These are phyloP conservation scores for Plantago lanceolata DNA, from an alignment of 305 asterid genomes.

Conservation along the genomic window DNA sequence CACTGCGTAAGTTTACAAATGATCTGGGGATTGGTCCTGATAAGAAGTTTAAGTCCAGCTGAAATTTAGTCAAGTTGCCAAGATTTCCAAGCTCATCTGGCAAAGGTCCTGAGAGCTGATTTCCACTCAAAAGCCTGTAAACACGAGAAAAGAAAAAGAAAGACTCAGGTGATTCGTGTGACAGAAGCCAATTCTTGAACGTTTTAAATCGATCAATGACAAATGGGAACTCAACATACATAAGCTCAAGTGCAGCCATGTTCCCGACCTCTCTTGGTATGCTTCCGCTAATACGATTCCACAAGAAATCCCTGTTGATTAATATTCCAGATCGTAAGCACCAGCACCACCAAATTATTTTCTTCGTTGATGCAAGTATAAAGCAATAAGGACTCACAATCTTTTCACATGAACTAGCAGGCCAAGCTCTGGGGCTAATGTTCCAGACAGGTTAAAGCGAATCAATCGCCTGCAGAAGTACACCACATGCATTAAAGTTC, in stretches of 20 bases:
- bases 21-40: conserved; percentile 63
- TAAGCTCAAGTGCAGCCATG: conserved; percentile 41
- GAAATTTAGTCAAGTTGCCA: conserved; percentile 49
- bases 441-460: conserved; percentile 43
- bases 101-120: conserved; percentile 51
- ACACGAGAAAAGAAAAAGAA: conserved; percentile 10
- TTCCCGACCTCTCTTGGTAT: conserved; percentile 64
- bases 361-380: neutral
- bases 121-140: conserved; percentile 68
- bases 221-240: conserved; percentile 34
- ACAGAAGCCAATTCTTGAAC: neutral
- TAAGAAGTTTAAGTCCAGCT: conserved; percentile 54
- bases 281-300: conserved; percentile 58
- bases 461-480: conserved; percentile 43
- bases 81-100: conserved; percentile 68
- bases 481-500: neutral
- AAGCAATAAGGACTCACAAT: conserved; percentile 35
- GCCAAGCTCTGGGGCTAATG: conserved; percentile 63
- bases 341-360: neutral
- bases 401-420: conserved; percentile 34
- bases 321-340: neutral
- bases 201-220: conserved; percentile 1
- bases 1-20: conserved; percentile 43
- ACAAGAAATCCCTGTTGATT: conserved; percentile 55
- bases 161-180: neutral